Percentiles rank a stretch among this genome's conserved stretches.
phyloP scores from a whole-genome alignment of 805 yeast species.

The Kodamaea leandrae region DNA sequence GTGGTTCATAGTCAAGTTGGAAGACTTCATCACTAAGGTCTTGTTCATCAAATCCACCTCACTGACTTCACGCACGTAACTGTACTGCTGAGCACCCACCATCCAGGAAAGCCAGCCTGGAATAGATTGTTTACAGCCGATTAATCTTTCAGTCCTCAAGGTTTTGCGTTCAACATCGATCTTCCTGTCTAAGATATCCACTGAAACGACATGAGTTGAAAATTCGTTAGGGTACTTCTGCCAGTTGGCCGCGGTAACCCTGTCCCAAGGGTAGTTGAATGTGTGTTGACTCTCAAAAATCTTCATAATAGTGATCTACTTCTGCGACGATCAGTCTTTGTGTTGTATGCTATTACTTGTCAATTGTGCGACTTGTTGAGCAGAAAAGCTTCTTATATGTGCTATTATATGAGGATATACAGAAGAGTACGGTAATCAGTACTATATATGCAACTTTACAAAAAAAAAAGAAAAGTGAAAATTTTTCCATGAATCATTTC shows the following conservation, averaged over 20 bases:
- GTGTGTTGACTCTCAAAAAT: conserved; percentile 67
- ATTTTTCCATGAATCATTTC: background rate
- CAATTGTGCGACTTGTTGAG: too few relatives aligned
- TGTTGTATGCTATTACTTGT: too few relatives aligned
- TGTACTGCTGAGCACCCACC: conserved; percentile 69
- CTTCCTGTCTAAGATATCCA: conserved; percentile 80
- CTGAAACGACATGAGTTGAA: conserved; percentile 90
- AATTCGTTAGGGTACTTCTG: conserved; percentile 92
- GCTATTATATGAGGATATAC: too few relatives aligned
- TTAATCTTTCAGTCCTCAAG: conserved; percentile 78
- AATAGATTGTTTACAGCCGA: conserved; percentile 82
- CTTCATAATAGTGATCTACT: conserved; percentile 52
- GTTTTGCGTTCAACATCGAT: conserved; percentile 45
- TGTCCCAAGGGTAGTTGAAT: conserved; percentile 88
- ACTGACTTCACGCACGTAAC: conserved; percentile 86
- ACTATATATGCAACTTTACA: background rate
- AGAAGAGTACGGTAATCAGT: too few relatives aligned
- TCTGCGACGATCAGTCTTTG: too few relatives aligned
- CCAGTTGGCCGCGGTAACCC: conserved; percentile 96
- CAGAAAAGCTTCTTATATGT: too few relatives aligned
- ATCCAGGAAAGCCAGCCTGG: conserved; percentile 76
- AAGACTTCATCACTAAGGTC: conserved; percentile 76
- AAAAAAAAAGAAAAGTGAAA: conserved; percentile 4
- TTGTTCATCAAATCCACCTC: conserved; percentile 68
- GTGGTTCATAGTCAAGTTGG: conserved; percentile 77